A percentile compares a stretch with the other conserved stretches of the same genome.
Evolutionary conservation across 2,329 filamentous ascomycete species (phyloP).

Genomic region (Neonectria faginata): DNA sequence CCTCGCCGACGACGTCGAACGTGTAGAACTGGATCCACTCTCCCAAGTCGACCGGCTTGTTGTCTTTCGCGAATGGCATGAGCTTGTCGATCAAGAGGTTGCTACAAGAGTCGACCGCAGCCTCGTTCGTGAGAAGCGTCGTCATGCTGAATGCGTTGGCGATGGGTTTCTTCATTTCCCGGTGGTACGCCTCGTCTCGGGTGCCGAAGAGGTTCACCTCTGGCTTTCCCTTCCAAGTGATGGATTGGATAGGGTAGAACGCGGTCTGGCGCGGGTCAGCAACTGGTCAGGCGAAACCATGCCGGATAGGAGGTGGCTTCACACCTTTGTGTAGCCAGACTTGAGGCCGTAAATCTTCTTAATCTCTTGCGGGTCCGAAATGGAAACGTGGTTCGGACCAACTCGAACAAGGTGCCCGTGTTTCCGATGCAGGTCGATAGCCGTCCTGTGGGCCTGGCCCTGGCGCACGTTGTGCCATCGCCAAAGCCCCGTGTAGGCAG

Average conservation of each 20-base stretch:
- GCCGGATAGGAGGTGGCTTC: neutral
- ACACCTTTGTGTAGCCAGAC: constrained; percentile 31
- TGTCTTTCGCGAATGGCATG: neutral
- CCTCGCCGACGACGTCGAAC: constrained; percentile 63
- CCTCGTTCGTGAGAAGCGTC: constrained; percentile 17
- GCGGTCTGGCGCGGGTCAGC: neutral
- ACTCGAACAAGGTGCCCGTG: constrained; percentile 15
- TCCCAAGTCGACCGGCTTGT: constrained; percentile 8
- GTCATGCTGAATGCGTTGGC: constrained; percentile 22
- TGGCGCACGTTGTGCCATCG: constrained; percentile 18
- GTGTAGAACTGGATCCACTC: constrained; percentile 27
- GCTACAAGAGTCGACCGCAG: constrained; percentile 16
- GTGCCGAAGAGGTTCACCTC: constrained; percentile 20
- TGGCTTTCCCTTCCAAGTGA: constrained; percentile 21
- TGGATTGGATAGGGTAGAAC: constrained; percentile 25
- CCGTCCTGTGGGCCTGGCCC: constrained; percentile 23
- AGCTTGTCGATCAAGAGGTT: constrained; percentile 14
- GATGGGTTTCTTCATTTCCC: constrained; percentile 23
- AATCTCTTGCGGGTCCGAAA: constrained; percentile 28
- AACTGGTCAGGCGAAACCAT: neutral
- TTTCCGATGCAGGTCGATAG: constrained; percentile 15
- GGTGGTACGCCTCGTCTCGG: constrained; percentile 24
- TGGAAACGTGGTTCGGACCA: constrained; percentile 28
- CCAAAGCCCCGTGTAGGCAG: constrained; percentile 20
- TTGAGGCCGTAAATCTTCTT: constrained; percentile 33